Conservation (phyloP, 805 yeast species). For the Candida saitoana region DNA sequence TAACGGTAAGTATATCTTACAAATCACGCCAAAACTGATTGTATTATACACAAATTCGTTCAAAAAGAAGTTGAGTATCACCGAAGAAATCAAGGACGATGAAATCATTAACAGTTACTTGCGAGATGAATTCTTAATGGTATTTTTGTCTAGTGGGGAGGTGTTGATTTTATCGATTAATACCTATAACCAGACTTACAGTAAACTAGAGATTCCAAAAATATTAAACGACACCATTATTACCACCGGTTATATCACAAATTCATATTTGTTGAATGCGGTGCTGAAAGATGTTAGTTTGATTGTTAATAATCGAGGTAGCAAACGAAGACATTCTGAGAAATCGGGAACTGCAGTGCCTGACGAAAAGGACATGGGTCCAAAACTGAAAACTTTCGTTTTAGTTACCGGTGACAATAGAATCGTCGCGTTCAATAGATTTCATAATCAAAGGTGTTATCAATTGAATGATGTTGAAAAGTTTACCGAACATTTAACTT, state of each 20-base stretch:
- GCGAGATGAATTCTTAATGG: conserved; percentile 57
- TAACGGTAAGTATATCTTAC: conserved; percentile 58
- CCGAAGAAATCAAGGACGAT: conserved; percentile 21
- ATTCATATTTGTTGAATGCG: conserved; percentile 33
- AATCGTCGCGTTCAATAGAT: conserved; percentile 57
- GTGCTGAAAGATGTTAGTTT: conserved; percentile 27
- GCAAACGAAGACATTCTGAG: conserved; percentile 26
- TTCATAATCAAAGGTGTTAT: conserved; percentile 50
- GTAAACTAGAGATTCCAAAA: conserved; percentile 36
- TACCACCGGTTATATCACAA: conserved; percentile 64
- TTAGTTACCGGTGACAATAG: conserved; percentile 77
- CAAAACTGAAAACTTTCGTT: conserved; percentile 47
- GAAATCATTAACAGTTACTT: conserved; percentile 64
- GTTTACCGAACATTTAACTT: conserved; percentile 39
- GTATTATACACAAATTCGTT: conserved; percentile 59
- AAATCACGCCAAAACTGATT: conserved; percentile 65
- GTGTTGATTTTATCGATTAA: conserved; percentile 49
- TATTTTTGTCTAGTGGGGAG: conserved; percentile 68
- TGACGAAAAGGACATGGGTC: conserved; percentile 12
- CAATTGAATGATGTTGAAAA: conserved; percentile 49
- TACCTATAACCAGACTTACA: conserved; percentile 33
- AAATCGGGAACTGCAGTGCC: conserved; percentile 1
- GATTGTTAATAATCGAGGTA: conserved; percentile 20
- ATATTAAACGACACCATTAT: conserved; percentile 48
- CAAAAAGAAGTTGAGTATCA: conserved; percentile 42